Evolutionary conservation across 2,329 filamentous ascomycete species (phyloP), one percentile per base, ranked within the genome.

Genomic region (Colletotrichum filicis): DNA sequence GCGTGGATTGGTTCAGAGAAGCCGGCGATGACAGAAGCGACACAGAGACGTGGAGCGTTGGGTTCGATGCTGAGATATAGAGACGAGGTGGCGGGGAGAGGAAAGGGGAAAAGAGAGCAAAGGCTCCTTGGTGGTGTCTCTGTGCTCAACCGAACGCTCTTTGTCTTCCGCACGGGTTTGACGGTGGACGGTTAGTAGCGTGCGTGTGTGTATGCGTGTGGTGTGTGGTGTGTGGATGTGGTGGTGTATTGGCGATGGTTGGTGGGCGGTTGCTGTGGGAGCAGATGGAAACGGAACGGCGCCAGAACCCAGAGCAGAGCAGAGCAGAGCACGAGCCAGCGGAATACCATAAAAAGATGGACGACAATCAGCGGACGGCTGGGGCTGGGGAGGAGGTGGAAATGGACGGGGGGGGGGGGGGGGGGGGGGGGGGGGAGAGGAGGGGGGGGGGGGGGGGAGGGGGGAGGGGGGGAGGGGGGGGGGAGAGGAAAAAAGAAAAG

Each of bases 191-290:
- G 30, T 26, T 37, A 12, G 66, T 53, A 30, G 28, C 53, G 61
- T 53, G 5, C 24, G n/a, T 5, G 66, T 56, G 11, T 24, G n/a
- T 35, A 58, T 69, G 53, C 11, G 24, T 24, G 59, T n/a, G 11
- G 28, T 67, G 65, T 59, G 58, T 35, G 52, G 37, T 42, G 37
- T 16, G 14, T 16, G 14, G 16, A 7, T 42, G 37, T 42, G 37
- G 37, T 49, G 42, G 42, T 49, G 49, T 62, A 65, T 35, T 62
- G 71, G 62, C 60, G 62, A 68, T 74, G 71, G 71, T 71, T 71
- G 71, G 58, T 19, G 71, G 71, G 68, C 71, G 57, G 71, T 74
- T 74, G 71, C 71, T 74, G 71, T 74, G 71, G 71, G 71, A 71
- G 71, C 67, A 71, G 68, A 73, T 71, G 42, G 42, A 59, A 61